Conservation (phyloP, 2,329 filamentous ascomycete genomes). For the Fusarium sp. region DNA sequence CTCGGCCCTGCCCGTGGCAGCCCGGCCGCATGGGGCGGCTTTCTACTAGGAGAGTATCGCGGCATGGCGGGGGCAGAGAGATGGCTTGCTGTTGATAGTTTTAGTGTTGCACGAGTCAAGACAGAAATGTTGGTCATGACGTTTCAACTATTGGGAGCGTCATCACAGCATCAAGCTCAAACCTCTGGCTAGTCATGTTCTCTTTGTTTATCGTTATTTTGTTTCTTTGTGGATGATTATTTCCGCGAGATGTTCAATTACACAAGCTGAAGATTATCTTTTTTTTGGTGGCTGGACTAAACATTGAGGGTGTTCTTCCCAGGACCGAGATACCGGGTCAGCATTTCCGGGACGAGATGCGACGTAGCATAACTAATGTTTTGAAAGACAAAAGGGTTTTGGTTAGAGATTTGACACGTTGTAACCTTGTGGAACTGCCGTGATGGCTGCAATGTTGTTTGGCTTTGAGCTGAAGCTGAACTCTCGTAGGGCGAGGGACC, state of each 20-base stretch:
- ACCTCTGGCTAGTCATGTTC: constrained; percentile 13
- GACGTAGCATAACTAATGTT: neutral
- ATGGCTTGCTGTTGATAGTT: too few relatives aligned
- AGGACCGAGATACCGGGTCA: neutral
- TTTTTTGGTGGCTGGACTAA: neutral
- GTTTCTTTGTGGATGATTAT: constrained; percentile 2
- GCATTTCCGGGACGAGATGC: neutral
- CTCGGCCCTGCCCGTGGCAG: constrained; percentile 17
- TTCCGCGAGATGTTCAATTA: constrained; percentile 1
- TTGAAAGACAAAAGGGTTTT: neutral
- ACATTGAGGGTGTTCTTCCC: neutral
- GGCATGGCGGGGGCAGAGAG: neutral
- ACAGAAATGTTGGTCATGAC: neutral
- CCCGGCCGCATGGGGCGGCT: neutral
- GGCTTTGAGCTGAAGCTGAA: neutral
- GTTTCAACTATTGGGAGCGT: constrained; percentile 11
- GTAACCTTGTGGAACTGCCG: neutral
- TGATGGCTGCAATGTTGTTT: neutral
- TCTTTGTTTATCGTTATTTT: neutral
- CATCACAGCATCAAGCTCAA: constrained; percentile 5
- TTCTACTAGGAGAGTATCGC: constrained; percentile 4
- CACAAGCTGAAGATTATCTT: neutral
- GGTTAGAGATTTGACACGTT: neutral
- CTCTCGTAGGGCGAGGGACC: neutral
- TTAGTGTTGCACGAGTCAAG: constrained; percentile 23